Evolutionary conservation across 371 early-diverging fungal species (phyloP), one percentile per base, ranked within the genome.

Genomic region (Apophysomyces variabilis): DNA sequence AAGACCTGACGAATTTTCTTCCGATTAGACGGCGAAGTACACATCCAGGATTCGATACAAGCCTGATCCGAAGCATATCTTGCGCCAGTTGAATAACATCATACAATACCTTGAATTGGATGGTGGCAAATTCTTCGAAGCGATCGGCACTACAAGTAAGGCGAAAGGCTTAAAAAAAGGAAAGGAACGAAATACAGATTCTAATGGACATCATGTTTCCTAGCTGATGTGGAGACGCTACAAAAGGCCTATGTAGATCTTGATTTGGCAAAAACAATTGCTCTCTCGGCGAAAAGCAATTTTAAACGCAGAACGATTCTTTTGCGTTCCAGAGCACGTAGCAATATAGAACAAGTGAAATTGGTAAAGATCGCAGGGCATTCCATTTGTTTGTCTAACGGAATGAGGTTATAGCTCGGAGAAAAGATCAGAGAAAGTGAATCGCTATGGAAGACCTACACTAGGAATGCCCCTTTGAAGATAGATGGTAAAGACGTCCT

Each of bases 191-290:
- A 13, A 21, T 57, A 26, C 39, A 16, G 12, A 39, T 35, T n/a
- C 36, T n/a, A 11, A 21, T 36, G 6, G 18, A 50, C 26, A 62
- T 21, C 38, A 14, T 26, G 8, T 18, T 14, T 3, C 43, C 35
- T 35, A 70, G 74, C 60, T 58, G 71, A 74, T 58, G 57, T 71
- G 14, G 57, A 67, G 37, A 69, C 66, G 60, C 61, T 75, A 43
- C 69, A 68, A 58, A 72, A 69, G 39, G 67, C 70, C 8, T 69
- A 58, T 63, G 54, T 63, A 8, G 65, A 75, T 45, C 69, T 75
- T 36, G 68, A 72, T 46, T 67, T 75, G 14, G 72, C 76, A 44
- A 72, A 70, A 63, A 72, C 69, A 26, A 65, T 75, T 21, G 62
- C 67, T 38, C 65, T 63, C n/a, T 67, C 72, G n/a, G 66, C 69